phyloP scores from a whole-genome alignment of 2,329 filamentous ascomycete genomes.

The Ilyonectria robusta region DNA sequence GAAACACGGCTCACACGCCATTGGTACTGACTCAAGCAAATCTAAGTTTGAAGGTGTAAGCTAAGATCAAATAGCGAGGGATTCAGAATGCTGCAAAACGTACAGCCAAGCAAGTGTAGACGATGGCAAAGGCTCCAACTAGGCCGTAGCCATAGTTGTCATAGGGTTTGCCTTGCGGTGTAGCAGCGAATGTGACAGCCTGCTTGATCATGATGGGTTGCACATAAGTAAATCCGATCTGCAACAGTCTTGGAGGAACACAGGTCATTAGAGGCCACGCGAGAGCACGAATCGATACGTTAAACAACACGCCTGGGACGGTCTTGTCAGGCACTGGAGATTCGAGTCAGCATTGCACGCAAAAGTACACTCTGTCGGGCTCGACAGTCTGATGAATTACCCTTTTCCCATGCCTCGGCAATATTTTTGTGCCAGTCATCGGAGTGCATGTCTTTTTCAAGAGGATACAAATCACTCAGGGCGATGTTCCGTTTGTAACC shows the following conservation, averaged over 20 bases:
- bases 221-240: conserved; percentile 46
- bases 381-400: conserved; percentile 10
- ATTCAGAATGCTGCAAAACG: background rate
- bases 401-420: conserved; percentile 38
- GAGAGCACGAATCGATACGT: conserved; percentile 28
- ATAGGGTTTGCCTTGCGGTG: conserved; percentile 36
- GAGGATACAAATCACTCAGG: conserved; percentile 53
- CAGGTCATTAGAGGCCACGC: conserved; percentile 26
- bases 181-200: conserved; percentile 36
- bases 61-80: background rate
- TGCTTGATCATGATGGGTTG: conserved; percentile 47
- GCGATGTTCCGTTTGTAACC: conserved; percentile 49
- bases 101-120: conserved; percentile 47
- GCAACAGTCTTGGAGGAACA: conserved; percentile 37
- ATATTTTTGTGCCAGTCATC: conserved; percentile 34
- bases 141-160: conserved; percentile 45
- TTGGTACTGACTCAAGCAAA: conserved; percentile 43
- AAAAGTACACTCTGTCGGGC: background rate
- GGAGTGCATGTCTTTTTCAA: conserved; percentile 39
- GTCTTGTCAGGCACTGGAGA: conserved; percentile 38
- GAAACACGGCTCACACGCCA: conserved; percentile 43
- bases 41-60: conserved; percentile 21
- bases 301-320: conserved; percentile 28
- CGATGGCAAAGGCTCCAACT: conserved; percentile 47
- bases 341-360: background rate